A percentile compares a stretch with the other conserved stretches of the same genome.
Conservation (phyloP, 2,329 filamentous ascomycete genomes). For the Ophiocordyceps sinensis region DNA sequence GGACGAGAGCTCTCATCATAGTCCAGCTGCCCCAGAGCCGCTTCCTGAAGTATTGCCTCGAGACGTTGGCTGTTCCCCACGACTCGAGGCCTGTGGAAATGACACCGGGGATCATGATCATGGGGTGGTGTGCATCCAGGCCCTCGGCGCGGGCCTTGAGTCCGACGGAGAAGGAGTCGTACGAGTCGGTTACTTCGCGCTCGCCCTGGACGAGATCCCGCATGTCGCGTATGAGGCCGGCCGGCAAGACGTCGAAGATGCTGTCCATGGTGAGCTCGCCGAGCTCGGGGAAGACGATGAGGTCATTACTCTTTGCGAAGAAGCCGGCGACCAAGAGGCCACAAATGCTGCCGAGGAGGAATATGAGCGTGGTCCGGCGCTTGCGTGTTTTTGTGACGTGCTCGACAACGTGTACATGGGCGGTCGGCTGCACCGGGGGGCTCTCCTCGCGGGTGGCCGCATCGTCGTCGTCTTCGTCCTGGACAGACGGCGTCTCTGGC, state of each 20-base stretch:
- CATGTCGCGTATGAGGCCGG: slow-evolving; percentile 73
- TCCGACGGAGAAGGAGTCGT: slow-evolving; percentile 89
- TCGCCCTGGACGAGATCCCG: slow-evolving; percentile 77
- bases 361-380: slow-evolving; percentile 67
- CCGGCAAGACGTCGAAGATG: slow-evolving; percentile 75
- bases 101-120: slow-evolving; percentile 95
- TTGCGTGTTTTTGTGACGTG: slow-evolving; percentile 43
- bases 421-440: slow-evolving; percentile 10
- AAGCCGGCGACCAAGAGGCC: slow-evolving; percentile 80
- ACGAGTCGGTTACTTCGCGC: slow-evolving; percentile 66
- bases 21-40: slow-evolving; percentile 95
- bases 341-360: slow-evolving; percentile 77
- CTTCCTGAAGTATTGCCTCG: slow-evolving; percentile 84
- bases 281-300: slow-evolving; percentile 65
- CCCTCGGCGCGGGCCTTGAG: slow-evolving; percentile 71
- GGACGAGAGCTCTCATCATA: slow-evolving; percentile 90
- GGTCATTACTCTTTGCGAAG: slow-evolving; percentile 77
- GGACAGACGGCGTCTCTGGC: slow-evolving; percentile 8
- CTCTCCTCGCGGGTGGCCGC: slow-evolving; percentile 14
- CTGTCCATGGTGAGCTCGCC: slow-evolving; percentile 70
- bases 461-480: slow-evolving; percentile 3
- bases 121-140: slow-evolving; percentile 65
- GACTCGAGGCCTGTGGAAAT: slow-evolving; percentile 95
- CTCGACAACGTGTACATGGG: slow-evolving; percentile 28
- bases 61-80: slow-evolving; percentile 80